Base-by-base conservation (phyloP, 2,329 filamentous ascomycete genomes). In the Aureobasidium melanogenum region DNA sequence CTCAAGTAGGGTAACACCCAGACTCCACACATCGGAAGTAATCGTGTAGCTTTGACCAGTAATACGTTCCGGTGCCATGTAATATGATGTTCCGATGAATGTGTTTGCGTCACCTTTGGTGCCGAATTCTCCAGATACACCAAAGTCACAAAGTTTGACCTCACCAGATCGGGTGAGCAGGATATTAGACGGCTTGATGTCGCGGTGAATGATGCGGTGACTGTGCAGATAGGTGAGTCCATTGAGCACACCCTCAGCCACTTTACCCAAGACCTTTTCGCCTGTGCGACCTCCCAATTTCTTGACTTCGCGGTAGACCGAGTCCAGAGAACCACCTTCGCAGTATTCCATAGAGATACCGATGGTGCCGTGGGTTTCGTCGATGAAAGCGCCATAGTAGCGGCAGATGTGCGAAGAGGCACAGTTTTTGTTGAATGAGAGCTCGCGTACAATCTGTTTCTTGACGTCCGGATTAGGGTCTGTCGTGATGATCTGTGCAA, bases 321-420 rank as follows among this genome's bases (percentile, higher is more conserved):
- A 94, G 77, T 99, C 92, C 22, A 99, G 82, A 50, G 91, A 96
- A 58, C 94, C 94, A 62, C 94, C 94, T 75, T 97, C 94, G 72
- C 94, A 99, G 70, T 96, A 97, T 73, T 99, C 94, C 94, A 99
- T 99, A 62, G 91, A 92, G 71, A 99, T 99, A 51, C 91, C 96
- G 67, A 99, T 97, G 51, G 93, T 97, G 55, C 92, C 91, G 10
- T 91, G 95, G n/a, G 91, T 88, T 62, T 94, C 89, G 72, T 99
- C 93, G 72, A 95, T 90, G 73, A 97, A 99, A 43, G 93, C 93
- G 65, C 94, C 94, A 70, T 97, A 99, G 77, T 99, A 99, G 65
- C 88, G 86, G 76, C 94, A 99, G 69, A 99, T 99, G 73, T 97
- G 91, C 63, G 94, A 88, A 5, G 91, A 97, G 6, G 90, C 91